phyloP scores from a whole-genome alignment of 805 yeast species.

The Myxozyma neotropica region DNA sequence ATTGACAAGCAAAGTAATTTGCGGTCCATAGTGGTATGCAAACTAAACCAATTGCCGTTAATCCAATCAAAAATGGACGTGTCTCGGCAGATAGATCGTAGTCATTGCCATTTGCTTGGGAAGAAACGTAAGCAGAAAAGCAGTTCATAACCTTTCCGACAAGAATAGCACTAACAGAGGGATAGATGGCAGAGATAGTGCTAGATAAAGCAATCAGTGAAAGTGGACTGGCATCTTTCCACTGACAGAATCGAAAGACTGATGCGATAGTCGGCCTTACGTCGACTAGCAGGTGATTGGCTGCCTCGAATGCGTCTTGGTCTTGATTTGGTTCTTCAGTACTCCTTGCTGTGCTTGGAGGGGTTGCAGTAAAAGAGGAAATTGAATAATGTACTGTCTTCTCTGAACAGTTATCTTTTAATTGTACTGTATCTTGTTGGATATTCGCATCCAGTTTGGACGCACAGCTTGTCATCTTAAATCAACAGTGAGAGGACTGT shows the following conservation, averaged over 20 bases:
- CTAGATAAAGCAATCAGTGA: not conserved
- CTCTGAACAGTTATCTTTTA: not conserved
- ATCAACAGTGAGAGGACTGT: too few species aligned
- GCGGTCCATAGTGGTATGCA: conserved; percentile 24
- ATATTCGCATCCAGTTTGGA: too few species aligned
- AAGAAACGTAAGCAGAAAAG: not conserved
- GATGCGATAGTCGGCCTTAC: conserved; percentile 17
- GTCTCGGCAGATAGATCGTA: conserved; percentile 7
- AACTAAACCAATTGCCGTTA: conserved; percentile 1
- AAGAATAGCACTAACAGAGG: conserved; percentile 18
- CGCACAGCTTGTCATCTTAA: not conserved
- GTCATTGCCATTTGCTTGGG: not conserved
- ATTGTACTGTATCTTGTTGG: too few species aligned
- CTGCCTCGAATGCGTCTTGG: not conserved
- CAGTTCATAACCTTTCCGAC: conserved; percentile 20
- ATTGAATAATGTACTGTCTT: not conserved
- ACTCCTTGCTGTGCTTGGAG: not conserved
- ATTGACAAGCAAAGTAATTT: conserved; percentile 11
- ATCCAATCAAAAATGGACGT: conserved; percentile 20
- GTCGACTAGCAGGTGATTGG: not conserved
- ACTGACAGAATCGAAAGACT: conserved; percentile 11
- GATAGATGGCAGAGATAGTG: conserved; percentile 10
- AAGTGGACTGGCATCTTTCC: conserved; percentile 9
- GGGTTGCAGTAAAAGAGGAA: not conserved
- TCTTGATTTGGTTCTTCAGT: not conserved